These are phyloP conservation scores for Fonsecaea erecta DNA, from an alignment of 2,329 filamentous ascomycete genomes.

Conservation along the genomic window DNA sequence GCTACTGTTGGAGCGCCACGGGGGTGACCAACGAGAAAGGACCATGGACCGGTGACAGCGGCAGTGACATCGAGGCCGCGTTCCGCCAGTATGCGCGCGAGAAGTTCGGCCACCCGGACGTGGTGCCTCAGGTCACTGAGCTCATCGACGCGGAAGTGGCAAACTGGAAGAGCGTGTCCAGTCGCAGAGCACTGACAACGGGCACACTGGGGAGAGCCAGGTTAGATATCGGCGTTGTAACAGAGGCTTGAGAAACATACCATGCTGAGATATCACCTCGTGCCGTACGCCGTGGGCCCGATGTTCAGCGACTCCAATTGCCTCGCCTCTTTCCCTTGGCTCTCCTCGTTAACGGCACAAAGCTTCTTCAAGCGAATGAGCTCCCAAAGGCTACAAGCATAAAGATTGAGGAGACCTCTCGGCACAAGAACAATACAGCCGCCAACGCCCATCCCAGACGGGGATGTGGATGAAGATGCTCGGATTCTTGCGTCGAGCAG, in stretches of 20 bases:
- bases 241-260: too few species aligned
- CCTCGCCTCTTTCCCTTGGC: constrained; percentile 75
- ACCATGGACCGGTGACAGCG: background rate
- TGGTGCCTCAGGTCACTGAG: background rate
- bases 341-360: constrained; percentile 83
- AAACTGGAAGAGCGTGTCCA: too few species aligned
- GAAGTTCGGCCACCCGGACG: constrained; percentile 20
- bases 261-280: constrained; percentile 93
- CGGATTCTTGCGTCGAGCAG: constrained; percentile 64
- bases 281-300: constrained; percentile 89
- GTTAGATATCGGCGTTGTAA: too few species aligned
- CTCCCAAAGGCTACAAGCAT: constrained; percentile 89
- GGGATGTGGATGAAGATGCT: constrained; percentile 56
- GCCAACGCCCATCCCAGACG: constrained; percentile 45
- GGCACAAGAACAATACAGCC: constrained; percentile 41
- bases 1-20: background rate
- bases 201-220: too few species aligned
- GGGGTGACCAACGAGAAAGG: background rate
- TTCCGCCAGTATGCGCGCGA: constrained; percentile 36
- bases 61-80: constrained; percentile 29
- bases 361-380: constrained; percentile 98
- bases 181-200: too few species aligned
- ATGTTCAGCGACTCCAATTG: constrained; percentile 81
- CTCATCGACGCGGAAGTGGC: constrained; percentile 26
- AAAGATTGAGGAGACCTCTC: constrained; percentile 67